A percentile compares a stretch with the other conserved stretches of the same genome.
Conservation (phyloP, 179 eudicot genomes). For the Spinacia oleracea region DNA sequence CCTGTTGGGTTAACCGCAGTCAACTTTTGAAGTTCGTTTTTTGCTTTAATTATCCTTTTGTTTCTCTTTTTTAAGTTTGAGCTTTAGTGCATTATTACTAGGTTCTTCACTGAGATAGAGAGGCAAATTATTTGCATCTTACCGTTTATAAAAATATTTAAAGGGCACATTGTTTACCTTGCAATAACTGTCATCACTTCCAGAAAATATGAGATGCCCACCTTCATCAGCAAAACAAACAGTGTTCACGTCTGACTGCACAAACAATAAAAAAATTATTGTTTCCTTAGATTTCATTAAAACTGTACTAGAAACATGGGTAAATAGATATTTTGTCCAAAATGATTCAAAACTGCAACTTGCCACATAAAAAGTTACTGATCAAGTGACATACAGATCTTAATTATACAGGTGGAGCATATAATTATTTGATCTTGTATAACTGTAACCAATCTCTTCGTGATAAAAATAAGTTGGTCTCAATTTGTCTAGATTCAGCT, state of each 20-base stretch:
- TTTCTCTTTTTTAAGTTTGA: not conserved
- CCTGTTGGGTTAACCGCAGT: not conserved
- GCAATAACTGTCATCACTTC: constrained; percentile 84
- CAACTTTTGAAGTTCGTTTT: not conserved
- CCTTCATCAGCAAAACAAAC: constrained; percentile 93
- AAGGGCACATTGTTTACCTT: constrained; percentile 49
- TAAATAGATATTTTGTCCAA: too few species aligned
- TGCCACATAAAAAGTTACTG: not conserved
- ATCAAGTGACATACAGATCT: not conserved
- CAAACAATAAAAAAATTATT: too few species aligned
- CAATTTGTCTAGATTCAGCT: not conserved
- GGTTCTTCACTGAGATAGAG: not conserved
- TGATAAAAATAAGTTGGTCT: not conserved
- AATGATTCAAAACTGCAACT: too few species aligned
- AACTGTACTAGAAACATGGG: not conserved
- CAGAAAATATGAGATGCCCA: constrained; percentile 78
- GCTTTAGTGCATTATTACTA: not conserved
- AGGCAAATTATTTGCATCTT: not conserved
- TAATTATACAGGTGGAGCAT: not conserved
- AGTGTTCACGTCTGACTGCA: constrained; percentile 90
- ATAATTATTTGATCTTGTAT: not conserved
- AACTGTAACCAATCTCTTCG: not conserved
- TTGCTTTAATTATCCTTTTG: not conserved
- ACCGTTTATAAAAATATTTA: not conserved
- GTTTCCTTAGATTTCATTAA: not conserved